A percentile compares a stretch with the other conserved stretches of the same genome.
Evolutionary conservation across 1,284 basidiomycete species (phyloP).

Genomic region (Hymenochaete sp.): DNA sequence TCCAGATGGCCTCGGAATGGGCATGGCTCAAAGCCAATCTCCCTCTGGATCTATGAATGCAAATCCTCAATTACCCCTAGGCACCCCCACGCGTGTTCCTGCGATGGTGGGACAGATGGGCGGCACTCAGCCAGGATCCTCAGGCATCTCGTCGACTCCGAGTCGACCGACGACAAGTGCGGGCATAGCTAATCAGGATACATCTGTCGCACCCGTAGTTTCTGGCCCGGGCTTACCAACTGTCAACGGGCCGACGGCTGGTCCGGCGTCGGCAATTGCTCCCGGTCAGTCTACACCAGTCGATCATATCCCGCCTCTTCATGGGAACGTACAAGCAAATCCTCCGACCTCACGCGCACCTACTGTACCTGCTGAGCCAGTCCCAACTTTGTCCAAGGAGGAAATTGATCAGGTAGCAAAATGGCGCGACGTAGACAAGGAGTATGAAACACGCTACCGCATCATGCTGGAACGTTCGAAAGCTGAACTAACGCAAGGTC

Average conservation of each 20-base stretch:
- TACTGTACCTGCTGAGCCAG: slow-evolving; percentile 48
- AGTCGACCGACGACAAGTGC: slow-evolving; percentile 16
- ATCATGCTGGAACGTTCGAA: slow-evolving; percentile 22
- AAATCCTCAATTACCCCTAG: background rate
- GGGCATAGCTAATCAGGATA: background rate
- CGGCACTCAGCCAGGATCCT: background rate
- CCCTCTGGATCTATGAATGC: slow-evolving; percentile 4
- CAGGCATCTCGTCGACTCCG: slow-evolving; percentile 15
- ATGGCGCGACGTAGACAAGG: slow-evolving; percentile 44
- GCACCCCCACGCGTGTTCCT: slow-evolving; percentile 5
- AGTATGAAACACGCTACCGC: slow-evolving; percentile 31
- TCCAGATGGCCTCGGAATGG: background rate
- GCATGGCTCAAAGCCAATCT: background rate
- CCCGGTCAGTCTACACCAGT: slow-evolving; percentile 11
- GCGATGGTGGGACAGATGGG: background rate
- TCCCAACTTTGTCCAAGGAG: slow-evolving; percentile 43
- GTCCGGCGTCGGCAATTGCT: slow-evolving; percentile 17
- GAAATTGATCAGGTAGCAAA: slow-evolving; percentile 39
- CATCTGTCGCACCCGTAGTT: background rate
- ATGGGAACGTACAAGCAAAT: slow-evolving; percentile 40
- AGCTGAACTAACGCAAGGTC: slow-evolving; percentile 25
- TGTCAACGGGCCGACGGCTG: slow-evolving; percentile 18
- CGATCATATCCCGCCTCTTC: slow-evolving; percentile 24
- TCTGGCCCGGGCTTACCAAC: slow-evolving; percentile 18
- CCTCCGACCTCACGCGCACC: slow-evolving; percentile 56